A percentile compares a stretch with the other conserved stretches of the same genome.
These are phyloP conservation scores for Nitzschia putrida DNA, from an alignment of 108 stramenopile genomes.

Conservation along the genomic window DNA sequence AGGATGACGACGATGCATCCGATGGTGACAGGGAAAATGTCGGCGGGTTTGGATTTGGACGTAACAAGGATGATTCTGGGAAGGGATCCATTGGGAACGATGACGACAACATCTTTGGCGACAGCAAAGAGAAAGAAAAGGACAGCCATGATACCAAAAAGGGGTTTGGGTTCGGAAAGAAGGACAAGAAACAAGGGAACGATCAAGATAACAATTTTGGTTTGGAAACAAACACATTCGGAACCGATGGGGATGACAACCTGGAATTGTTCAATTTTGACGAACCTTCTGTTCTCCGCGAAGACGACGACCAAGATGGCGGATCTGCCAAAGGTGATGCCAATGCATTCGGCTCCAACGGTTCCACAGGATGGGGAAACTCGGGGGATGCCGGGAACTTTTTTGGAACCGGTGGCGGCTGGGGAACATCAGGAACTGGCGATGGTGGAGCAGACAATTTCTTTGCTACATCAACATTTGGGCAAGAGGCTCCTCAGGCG, in stretches of 20 bases:
- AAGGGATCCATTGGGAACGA: constrained; percentile 12
- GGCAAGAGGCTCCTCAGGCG: constrained; percentile 4
- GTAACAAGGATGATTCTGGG: constrained; percentile 26
- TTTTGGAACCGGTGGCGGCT: constrained; percentile 20
- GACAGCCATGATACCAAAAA: constrained; percentile 31
- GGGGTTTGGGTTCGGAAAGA: constrained; percentile 34
- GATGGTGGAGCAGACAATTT: constrained; percentile 23
- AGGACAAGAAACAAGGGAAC: constrained; percentile 7
- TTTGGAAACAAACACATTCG: constrained; percentile 14
- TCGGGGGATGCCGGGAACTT: constrained; percentile 15
- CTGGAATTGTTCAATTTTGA: constrained; percentile 31
- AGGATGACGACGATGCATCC: constrained; percentile 33
- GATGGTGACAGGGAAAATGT: constrained; percentile 18
- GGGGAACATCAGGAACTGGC: constrained; percentile 23
- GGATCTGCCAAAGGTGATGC: constrained; percentile 14
- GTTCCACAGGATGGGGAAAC: constrained; percentile 27
- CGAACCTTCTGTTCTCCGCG: constrained; percentile 30
- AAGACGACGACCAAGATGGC: constrained; percentile 18
- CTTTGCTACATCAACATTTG: constrained; percentile 24
- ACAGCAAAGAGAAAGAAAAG: constrained; percentile 9
- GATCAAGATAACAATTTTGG: constrained; percentile 24
- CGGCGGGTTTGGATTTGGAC: background rate
- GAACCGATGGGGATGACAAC: constrained; percentile 13
- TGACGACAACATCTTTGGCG: constrained; percentile 2
- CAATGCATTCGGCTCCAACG: constrained; percentile 14